Percentiles rank a stretch among this genome's conserved stretches.
phyloP scores from a whole-genome alignment of 2,329 filamentous ascomycete genomes.

The Colletotrichum lindemuthianum region DNA sequence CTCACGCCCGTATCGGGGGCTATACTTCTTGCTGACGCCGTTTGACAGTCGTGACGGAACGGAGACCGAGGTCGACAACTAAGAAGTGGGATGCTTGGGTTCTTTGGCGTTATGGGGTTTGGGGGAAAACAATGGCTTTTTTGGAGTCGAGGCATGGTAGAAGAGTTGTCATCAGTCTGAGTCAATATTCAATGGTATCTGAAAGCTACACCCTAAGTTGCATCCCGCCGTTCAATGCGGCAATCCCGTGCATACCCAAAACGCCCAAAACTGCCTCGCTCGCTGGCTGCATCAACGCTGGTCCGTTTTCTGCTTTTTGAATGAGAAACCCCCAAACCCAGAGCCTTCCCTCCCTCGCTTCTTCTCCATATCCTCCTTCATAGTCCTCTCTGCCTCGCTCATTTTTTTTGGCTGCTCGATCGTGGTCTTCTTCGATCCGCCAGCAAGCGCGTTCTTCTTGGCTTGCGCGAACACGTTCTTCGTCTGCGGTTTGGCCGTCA shows the following conservation, averaged over 20 bases:
- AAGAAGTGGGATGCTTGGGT: conserved; percentile 37
- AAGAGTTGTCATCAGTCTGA: conserved; percentile 3
- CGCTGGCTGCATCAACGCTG: conserved; percentile 1
- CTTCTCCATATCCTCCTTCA: conserved; percentile 83
- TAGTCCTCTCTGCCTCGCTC: conserved; percentile 88
- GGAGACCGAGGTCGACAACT: conserved; percentile 59
- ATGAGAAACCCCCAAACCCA: conserved; percentile 56
- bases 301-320: conserved; percentile 62
- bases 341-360: conserved; percentile 67
- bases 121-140: conserved; percentile 10
- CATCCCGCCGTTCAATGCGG: conserved; percentile 1
- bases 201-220: conserved; percentile 26
- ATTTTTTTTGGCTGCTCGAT: conserved; percentile 80
- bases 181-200: conserved; percentile 43
- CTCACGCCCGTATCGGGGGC: no score
- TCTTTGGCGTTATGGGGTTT: conserved; percentile 43
- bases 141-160: conserved; percentile 26
- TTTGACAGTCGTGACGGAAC: conserved; percentile 63
- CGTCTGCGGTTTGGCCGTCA: conserved; percentile 70
- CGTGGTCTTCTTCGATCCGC: conserved; percentile 68
- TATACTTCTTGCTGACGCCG: conserved; percentile 29
- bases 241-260: conserved; percentile 4
- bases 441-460: conserved; percentile 74
- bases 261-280: conserved; percentile 10
- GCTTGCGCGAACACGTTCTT: conserved; percentile 80